These are phyloP conservation scores for Garcia nutans DNA, from an alignment of 345 rosid genomes.

Conservation along the genomic window DNA sequence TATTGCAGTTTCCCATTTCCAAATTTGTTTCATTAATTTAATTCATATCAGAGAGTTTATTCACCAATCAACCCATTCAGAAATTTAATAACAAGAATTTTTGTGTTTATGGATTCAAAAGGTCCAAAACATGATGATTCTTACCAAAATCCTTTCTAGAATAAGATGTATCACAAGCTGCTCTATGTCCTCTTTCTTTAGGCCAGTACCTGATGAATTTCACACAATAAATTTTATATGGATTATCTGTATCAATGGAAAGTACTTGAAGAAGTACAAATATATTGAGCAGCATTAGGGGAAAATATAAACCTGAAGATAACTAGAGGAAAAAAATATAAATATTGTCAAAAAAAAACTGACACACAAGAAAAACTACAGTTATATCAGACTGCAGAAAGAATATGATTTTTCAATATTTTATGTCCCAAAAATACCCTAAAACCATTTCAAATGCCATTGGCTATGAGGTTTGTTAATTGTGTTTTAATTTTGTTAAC, in stretches of 20 bases:
- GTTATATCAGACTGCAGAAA: too few species aligned
- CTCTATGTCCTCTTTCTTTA: conserved; percentile 75
- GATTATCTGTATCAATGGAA: background rate
- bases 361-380: background rate
- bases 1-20: too few species aligned
- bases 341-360: background rate
- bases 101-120: conserved; percentile 4
- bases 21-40: background rate
- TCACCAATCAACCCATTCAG: background rate
- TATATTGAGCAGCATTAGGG: background rate
- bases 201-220: conserved; percentile 48
- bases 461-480: background rate
- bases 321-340: background rate
- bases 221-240: background rate
- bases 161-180: conserved; percentile 69
- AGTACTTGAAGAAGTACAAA: background rate
- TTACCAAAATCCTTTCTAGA: conserved; percentile 70
- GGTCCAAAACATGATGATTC: conserved; percentile 15
- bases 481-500: background rate
- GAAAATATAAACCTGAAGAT: background rate
- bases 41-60: background rate
- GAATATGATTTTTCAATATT: background rate
- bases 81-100: background rate
- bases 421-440: background rate
- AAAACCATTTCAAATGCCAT: background rate